Evolutionary conservation across 768 basidiomycete species (phyloP).

Genomic region (Exsudoporus frostii): DNA sequence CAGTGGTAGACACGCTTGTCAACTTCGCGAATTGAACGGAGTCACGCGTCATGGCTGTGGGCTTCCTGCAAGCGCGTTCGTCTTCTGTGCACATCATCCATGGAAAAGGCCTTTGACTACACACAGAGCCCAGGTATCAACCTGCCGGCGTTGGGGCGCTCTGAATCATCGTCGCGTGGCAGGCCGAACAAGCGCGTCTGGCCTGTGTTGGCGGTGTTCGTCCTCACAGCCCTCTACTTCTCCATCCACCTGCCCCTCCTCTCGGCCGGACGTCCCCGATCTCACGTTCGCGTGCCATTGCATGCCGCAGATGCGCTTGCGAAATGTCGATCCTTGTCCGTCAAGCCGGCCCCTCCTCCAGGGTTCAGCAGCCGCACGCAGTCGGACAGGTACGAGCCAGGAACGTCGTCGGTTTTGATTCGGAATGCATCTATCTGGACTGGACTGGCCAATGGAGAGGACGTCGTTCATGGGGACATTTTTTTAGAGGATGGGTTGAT

Average conservation of each 20-base stretch:
- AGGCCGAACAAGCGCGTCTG: constrained; percentile 11
- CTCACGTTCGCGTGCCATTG: constrained; percentile 14
- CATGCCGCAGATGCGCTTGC: constrained; percentile 34
- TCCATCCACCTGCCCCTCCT: constrained; percentile 6
- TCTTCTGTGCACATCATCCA: background rate
- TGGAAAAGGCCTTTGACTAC: constrained; percentile 10
- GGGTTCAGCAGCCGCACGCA: constrained; percentile 46
- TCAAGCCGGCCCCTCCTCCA: constrained; percentile 41
- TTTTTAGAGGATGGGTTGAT: constrained; percentile 65
- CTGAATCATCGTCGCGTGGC: background rate
- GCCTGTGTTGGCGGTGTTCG: constrained; percentile 12
- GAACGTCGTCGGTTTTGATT: constrained; percentile 53
- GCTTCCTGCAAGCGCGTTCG: too few relatives aligned
- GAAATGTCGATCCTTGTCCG: constrained; percentile 44
- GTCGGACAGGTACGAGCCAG: constrained; percentile 56
- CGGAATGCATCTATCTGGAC: constrained; percentile 81
- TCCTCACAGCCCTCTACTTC: constrained; percentile 17
- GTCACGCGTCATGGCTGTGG: too few relatives aligned
- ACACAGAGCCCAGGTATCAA: background rate
- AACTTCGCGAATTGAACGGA: too few relatives aligned
- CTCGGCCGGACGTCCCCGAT: background rate
- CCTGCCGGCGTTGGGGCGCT: background rate
- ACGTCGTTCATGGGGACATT: constrained; percentile 58
- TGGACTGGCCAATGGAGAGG: constrained; percentile 53
- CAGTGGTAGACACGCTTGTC: too few relatives aligned